Conservation (phyloP, 2,329 filamentous ascomycete genomes). For the Verticillium dahliae region DNA sequence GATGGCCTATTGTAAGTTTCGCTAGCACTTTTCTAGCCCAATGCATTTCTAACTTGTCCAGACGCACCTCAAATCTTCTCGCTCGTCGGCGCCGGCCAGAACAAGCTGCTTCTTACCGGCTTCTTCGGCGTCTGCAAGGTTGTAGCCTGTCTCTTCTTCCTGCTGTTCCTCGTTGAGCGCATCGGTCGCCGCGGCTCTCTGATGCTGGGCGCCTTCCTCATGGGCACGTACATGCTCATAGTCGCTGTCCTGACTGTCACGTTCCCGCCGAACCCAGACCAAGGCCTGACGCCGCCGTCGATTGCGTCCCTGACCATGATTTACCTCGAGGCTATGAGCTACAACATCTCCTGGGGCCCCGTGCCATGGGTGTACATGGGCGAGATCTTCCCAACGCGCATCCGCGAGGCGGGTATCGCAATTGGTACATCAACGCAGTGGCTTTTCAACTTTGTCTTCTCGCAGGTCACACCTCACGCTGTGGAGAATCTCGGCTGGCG, state of each 20-base stretch:
- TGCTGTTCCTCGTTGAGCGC: slow-evolving; percentile 39
- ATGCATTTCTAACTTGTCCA: slow-evolving; percentile 1
- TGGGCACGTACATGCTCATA: slow-evolving; percentile 47
- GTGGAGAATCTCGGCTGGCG: slow-evolving; percentile 38
- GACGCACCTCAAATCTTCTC: slow-evolving; percentile 44
- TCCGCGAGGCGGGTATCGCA: slow-evolving; percentile 43
- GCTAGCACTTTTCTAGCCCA: slow-evolving; percentile 1
- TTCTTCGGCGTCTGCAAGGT: slow-evolving; percentile 48
- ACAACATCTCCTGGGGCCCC: slow-evolving; percentile 45
- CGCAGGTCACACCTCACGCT: slow-evolving; percentile 39
- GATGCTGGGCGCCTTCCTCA: slow-evolving; percentile 39
- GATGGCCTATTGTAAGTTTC: slow-evolving; percentile 35
- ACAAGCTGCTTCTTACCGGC: slow-evolving; percentile 38
- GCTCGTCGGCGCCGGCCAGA: slow-evolving; percentile 35
- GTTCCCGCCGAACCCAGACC: slow-evolving; percentile 27
- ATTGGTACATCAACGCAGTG: slow-evolving; percentile 42
- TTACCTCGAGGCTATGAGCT: slow-evolving; percentile 42
- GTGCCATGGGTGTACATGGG: slow-evolving; percentile 44
- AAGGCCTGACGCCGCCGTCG: slow-evolving; percentile 26
- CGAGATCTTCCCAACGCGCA: slow-evolving; percentile 43
- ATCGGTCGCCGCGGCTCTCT: slow-evolving; percentile 41
- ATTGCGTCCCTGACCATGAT: slow-evolving; percentile 44
- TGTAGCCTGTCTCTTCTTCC: slow-evolving; percentile 36
- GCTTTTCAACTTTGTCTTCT: slow-evolving; percentile 45
- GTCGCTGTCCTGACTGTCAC: slow-evolving; percentile 40